Conservation (phyloP, 106 monocot species). For the Hemerocallis citrina region DNA sequence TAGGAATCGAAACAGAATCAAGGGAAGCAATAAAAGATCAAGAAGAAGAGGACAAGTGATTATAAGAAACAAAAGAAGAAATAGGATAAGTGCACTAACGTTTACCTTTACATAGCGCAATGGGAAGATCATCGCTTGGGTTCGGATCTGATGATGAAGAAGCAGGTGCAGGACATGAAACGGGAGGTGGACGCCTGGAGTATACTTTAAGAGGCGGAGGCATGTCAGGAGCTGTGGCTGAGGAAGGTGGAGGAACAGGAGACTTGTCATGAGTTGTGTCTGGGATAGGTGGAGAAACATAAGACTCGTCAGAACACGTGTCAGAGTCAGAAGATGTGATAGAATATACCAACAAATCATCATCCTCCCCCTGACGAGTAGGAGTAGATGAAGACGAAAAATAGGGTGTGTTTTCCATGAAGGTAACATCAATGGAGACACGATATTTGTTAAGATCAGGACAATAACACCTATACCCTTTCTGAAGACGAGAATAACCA, state of each 20-base stretch:
- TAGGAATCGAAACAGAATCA: neutral
- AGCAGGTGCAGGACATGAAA: neutral
- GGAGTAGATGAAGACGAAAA: neutral
- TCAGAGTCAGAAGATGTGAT: neutral
- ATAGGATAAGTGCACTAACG: neutral
- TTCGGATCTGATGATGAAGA: neutral
- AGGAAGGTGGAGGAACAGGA: too few relatives aligned
- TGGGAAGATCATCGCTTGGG: neutral
- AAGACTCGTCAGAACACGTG: too few relatives aligned
- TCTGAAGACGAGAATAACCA: too few relatives aligned
- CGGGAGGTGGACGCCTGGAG: neutral
- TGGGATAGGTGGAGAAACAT: too few relatives aligned
- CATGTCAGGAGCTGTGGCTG: neutral
- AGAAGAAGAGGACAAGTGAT: neutral
- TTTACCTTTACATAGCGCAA: neutral
- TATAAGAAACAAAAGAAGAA: neutral
- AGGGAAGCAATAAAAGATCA: neutral
- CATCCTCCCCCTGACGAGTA: too few relatives aligned
- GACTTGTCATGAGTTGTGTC: too few relatives aligned
- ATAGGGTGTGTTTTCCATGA: neutral
- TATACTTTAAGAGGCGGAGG: neutral
- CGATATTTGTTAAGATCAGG: neutral
- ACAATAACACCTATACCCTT: too few relatives aligned
- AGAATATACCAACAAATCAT: neutral
- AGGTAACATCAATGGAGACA: neutral